These are phyloP conservation scores for Cadophora sp. DNA, from an alignment of 2,329 filamentous ascomycete genomes.

Conservation along the genomic window DNA sequence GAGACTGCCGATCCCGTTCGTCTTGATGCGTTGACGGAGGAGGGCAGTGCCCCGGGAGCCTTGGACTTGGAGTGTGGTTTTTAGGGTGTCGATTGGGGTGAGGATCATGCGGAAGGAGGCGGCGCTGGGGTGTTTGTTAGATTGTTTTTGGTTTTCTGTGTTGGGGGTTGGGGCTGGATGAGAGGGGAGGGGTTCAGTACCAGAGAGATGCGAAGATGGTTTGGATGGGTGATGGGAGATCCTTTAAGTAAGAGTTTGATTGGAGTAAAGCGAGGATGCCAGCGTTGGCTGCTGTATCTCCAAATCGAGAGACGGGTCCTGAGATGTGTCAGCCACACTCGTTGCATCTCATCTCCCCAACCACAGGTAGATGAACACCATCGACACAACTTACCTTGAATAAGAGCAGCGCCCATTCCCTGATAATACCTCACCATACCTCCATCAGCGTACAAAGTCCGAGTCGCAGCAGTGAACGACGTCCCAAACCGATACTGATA, in stretches of 20 bases:
- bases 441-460: constrained; percentile 52
- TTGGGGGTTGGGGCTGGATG: neutral
- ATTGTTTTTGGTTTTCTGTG: neutral
- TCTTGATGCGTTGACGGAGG: constrained; percentile 53
- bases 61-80: constrained; percentile 57
- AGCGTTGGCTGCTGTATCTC: constrained; percentile 57
- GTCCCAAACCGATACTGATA: constrained; percentile 57
- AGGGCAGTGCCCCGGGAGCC: constrained; percentile 52
- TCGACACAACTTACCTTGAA: constrained; percentile 49
- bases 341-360: neutral
- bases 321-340: neutral
- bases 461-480: constrained; percentile 49
- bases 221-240: constrained; percentile 52
- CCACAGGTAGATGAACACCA: neutral
- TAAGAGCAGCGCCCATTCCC: constrained; percentile 52
- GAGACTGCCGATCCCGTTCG: constrained; percentile 53
- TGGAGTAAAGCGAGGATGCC: constrained; percentile 56
- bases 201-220: constrained; percentile 56
- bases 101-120: constrained; percentile 56
- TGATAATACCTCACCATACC: constrained; percentile 54
- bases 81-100: constrained; percentile 57
- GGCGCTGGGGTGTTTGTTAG: constrained; percentile 48
- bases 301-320: constrained; percentile 55
- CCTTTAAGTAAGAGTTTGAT: constrained; percentile 54
- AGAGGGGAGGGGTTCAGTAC: constrained; percentile 34